phyloP scores from a whole-genome alignment of 805 yeast species.

The Peterozyma xylosa region DNA sequence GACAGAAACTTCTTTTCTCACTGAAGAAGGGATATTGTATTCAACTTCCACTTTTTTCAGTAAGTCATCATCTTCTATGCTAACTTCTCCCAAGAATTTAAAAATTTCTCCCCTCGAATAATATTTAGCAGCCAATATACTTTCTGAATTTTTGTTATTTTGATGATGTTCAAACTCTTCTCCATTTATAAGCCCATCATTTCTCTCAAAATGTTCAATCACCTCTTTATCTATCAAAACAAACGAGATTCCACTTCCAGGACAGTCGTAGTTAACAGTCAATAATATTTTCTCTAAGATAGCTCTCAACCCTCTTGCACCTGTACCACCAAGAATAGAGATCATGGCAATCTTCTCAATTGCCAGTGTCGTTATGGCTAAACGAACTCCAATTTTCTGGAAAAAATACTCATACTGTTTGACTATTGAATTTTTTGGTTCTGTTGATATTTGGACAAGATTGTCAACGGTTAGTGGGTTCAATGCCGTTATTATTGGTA shows the following conservation, averaged over 20 bases:
- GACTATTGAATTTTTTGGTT: slow-evolving; percentile 48
- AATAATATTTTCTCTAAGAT: slow-evolving; percentile 44
- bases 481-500: slow-evolving; percentile 45
- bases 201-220: slow-evolving; percentile 28
- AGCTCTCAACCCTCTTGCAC: slow-evolving; percentile 53
- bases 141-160: slow-evolving; percentile 1
- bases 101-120: slow-evolving; percentile 36
- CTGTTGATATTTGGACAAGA: slow-evolving; percentile 39
- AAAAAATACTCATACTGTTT: slow-evolving; percentile 48
- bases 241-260: slow-evolving; percentile 45
- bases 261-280: slow-evolving; percentile 50
- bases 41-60: slow-evolving; percentile 26
- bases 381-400: slow-evolving; percentile 41
- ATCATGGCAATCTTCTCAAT: slow-evolving; percentile 37
- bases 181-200: slow-evolving; percentile 17
- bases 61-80: slow-evolving; percentile 31
- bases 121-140: slow-evolving; percentile 30
- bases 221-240: slow-evolving; percentile 40
- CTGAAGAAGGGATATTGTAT: slow-evolving; percentile 13
- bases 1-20: too few species aligned
- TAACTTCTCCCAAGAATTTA: slow-evolving; percentile 30
- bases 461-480: slow-evolving; percentile 37
- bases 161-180: neutral
- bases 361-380: slow-evolving; percentile 42
- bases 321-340: slow-evolving; percentile 47